Percentiles rank a stretch among this genome's conserved stretches.
Evolutionary conservation across 441 rosid species (phyloP).

Genomic region (Erodium chrysanthum): DNA sequence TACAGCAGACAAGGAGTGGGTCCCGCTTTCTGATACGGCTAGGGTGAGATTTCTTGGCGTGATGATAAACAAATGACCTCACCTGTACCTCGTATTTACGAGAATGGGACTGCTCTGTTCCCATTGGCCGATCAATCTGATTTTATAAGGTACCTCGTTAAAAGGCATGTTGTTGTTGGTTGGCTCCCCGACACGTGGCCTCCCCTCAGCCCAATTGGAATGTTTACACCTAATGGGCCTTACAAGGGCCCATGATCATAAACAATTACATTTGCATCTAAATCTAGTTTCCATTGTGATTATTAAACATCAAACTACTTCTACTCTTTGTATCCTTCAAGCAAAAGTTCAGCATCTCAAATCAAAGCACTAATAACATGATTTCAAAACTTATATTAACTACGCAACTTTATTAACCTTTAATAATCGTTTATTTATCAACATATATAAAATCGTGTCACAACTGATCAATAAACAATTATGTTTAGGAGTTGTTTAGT

Average conservation of each 20-base stretch:
- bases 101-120: conserved; percentile 1
- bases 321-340: no score
- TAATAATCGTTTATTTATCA: no score
- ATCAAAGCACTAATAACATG: no score
- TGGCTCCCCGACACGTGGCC: not conserved
- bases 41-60: not conserved
- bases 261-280: no score
- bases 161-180: not conserved
- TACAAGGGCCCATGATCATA: not conserved
- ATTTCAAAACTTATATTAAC: no score
- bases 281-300: no score
- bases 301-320: no score
- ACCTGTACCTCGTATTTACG: conserved; percentile 5
- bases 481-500: no score
- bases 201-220: not conserved
- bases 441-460: no score
- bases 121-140: conserved; percentile 1
- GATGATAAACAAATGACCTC: not conserved
- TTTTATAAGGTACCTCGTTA: not conserved
- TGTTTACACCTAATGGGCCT: not conserved
- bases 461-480: no score
- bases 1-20: not conserved
- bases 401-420: no score
- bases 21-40: not conserved
- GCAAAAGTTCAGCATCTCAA: no score